Percentiles rank a stretch among this genome's conserved stretches.
Conservation (phyloP, 2,329 filamentous ascomycete genomes). For the Talaromyces sp. region DNA sequence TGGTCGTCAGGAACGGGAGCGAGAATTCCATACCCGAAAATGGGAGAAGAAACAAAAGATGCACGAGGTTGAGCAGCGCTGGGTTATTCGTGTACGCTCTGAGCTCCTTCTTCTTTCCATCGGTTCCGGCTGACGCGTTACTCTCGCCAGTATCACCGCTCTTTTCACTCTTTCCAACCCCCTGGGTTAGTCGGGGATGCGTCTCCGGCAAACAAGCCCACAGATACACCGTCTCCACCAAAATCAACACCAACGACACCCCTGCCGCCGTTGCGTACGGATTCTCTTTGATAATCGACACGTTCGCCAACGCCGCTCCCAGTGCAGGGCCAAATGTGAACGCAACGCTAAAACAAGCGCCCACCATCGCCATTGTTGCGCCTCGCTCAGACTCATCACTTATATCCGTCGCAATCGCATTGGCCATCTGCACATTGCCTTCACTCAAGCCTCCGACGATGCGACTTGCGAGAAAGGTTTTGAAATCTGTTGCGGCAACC, state of each 20-base stretch:
- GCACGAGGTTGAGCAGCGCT: conserved; percentile 73
- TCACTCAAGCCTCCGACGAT: conserved; percentile 91
- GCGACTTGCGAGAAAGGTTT: conserved; percentile 90
- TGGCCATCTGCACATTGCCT: conserved; percentile 93
- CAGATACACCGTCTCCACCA: conserved; percentile 83
- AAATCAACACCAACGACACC: conserved; percentile 78
- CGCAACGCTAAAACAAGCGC: conserved; percentile 92
- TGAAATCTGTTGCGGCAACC: conserved; percentile 90
- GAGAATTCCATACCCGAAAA: conserved; percentile 99
- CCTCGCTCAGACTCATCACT: conserved; percentile 80
- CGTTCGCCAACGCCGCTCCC: conserved; percentile 77
- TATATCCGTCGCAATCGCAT: conserved; percentile 94
- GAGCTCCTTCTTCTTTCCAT: conserved; percentile 27
- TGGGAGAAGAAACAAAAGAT: conserved; percentile 89
- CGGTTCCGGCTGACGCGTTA: conserved; percentile 14
- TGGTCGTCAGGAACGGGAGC: conserved; percentile 94
- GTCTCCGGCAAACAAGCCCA: conserved; percentile 86
- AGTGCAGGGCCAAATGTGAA: conserved; percentile 95
- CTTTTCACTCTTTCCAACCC: conserved; percentile 33
- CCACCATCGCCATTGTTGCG: conserved; percentile 92
- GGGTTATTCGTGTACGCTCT: conserved; percentile 74
- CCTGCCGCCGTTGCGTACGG: conserved; percentile 91
- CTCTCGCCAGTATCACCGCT: conserved; percentile 19
- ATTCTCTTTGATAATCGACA: conserved; percentile 76
- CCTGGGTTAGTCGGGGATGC: conserved; percentile 51